Percentiles rank a stretch among this genome's conserved stretches.
Evolutionary conservation across 2,329 filamentous ascomycete species (phyloP).

Genomic region (Claviceps maximensis): DNA sequence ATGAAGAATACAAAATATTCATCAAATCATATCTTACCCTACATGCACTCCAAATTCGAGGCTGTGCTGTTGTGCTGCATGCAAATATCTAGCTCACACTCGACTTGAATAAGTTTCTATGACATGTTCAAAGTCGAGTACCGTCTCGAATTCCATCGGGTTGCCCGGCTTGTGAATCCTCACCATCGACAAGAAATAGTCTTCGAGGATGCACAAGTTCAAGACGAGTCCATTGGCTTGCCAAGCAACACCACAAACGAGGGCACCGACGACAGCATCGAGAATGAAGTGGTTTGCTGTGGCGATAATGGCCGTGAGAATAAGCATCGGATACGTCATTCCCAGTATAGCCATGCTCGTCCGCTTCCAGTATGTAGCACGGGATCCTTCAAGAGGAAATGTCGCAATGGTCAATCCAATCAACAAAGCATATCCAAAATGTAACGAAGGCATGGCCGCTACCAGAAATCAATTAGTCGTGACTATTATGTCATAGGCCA

Average conservation of each 20-base stretch:
- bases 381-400: constrained; percentile 45
- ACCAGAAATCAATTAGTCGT: constrained; percentile 5
- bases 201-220: constrained; percentile 52
- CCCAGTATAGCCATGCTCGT: constrained; percentile 32
- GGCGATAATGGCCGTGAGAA: constrained; percentile 54
- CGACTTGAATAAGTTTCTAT: constrained; percentile 4
- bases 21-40: not conserved
- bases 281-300: constrained; percentile 64
- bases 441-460: constrained; percentile 63
- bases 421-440: constrained; percentile 63
- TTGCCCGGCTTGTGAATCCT: constrained; percentile 51
- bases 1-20: not conserved
- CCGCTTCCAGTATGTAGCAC: constrained; percentile 38
- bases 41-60: not conserved
- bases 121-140: constrained; percentile 21
- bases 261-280: constrained; percentile 54
- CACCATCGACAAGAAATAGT: constrained; percentile 51
- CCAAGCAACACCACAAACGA: constrained; percentile 54
- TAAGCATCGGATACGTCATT: constrained; percentile 49
- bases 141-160: constrained; percentile 23
- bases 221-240: constrained; percentile 38
- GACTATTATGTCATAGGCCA: not conserved
- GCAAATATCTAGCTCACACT: not conserved
- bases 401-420: constrained; percentile 57
- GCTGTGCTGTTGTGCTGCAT: not conserved